Conservation (phyloP, 306 rosid species). For the Trifolium pratense region DNA sequence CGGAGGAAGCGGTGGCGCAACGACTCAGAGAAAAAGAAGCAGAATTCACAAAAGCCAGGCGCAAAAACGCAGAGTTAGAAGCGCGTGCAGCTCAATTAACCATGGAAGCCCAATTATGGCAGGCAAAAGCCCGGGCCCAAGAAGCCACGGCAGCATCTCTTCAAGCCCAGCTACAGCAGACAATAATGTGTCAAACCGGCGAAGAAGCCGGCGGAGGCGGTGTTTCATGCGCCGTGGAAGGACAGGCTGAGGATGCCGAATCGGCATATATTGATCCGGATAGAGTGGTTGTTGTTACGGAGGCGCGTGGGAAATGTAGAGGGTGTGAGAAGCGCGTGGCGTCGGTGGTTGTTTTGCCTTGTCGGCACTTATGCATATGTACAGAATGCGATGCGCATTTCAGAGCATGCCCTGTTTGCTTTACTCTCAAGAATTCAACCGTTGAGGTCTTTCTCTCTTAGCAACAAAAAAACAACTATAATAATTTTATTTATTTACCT, state of each 20-base stretch:
- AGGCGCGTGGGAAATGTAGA: slow-evolving; percentile 64
- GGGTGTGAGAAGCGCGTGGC: slow-evolving; percentile 77
- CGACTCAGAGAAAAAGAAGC: slow-evolving; percentile 67
- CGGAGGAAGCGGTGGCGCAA: slow-evolving; percentile 67
- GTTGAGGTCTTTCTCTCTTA: slow-evolving; percentile 77
- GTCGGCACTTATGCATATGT: slow-evolving; percentile 88
- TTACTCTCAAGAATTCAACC: slow-evolving; percentile 67
- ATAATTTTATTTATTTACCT: neutral
- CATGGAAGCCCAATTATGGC: slow-evolving; percentile 85
- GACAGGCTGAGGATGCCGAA: slow-evolving; percentile 84
- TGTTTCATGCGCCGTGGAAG: slow-evolving; percentile 50
- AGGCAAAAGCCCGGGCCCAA: slow-evolving; percentile 77
- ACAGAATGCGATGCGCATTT: slow-evolving; percentile 70
- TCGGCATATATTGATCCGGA: slow-evolving; percentile 79
- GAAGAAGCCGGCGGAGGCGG: slow-evolving; percentile 40
- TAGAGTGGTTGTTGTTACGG: slow-evolving; percentile 42
- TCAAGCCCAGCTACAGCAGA: slow-evolving; percentile 77
- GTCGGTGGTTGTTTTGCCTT: slow-evolving; percentile 80
- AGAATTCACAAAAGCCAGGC: slow-evolving; percentile 75
- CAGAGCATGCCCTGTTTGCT: slow-evolving; percentile 81
- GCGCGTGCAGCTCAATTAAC: slow-evolving; percentile 83
- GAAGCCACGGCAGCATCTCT: slow-evolving; percentile 73
- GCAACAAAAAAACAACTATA: neutral
- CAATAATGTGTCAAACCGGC: slow-evolving; percentile 51
- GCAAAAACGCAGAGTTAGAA: slow-evolving; percentile 73